Percentiles rank a stretch among this genome's conserved stretches.
Conservation (phyloP, 805 yeast genomes). For the Candida lessepsii region DNA sequence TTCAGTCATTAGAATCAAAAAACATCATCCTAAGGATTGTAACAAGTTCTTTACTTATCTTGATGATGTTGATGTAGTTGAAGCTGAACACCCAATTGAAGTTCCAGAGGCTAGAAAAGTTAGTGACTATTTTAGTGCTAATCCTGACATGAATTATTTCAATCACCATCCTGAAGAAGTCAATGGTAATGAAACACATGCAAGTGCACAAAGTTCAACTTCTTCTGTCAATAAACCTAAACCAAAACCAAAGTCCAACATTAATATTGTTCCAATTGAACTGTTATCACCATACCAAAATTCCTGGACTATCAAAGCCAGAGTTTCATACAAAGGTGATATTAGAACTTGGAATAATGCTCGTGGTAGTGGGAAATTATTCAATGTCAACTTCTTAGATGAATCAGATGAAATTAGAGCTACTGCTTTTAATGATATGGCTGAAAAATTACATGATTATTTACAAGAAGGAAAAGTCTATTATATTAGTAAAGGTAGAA, state of each 20-base stretch:
- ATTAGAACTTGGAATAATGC: slow-evolving; percentile 84
- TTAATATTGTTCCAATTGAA: slow-evolving; percentile 58
- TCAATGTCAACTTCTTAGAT: slow-evolving; percentile 84
- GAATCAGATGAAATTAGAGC: slow-evolving; percentile 96
- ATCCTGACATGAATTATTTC: slow-evolving; percentile 36
- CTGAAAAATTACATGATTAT: slow-evolving; percentile 71
- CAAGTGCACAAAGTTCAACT: slow-evolving; percentile 6
- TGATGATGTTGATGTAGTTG: slow-evolving; percentile 45
- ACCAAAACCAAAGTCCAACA: slow-evolving; percentile 1
- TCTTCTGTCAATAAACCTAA: neutral
- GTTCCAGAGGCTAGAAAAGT: slow-evolving; percentile 14
- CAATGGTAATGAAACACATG: slow-evolving; percentile 4
- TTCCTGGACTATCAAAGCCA: slow-evolving; percentile 89
- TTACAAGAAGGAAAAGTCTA: slow-evolving; percentile 89
- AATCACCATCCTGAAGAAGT: slow-evolving; percentile 8
- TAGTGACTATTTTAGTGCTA: slow-evolving; percentile 57
- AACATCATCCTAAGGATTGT: slow-evolving; percentile 46
- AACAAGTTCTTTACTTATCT: slow-evolving; percentile 49
- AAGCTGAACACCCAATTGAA: slow-evolving; percentile 7
- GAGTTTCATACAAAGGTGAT: slow-evolving; percentile 86
- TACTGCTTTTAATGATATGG: slow-evolving; percentile 87
- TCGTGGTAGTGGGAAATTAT: slow-evolving; percentile 85
- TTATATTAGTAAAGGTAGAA: slow-evolving; percentile 75
- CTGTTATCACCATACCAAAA: slow-evolving; percentile 88
- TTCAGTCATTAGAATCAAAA: slow-evolving; percentile 40